Conservation (phyloP, 768 basidiomycete species). For the Mycena floridula region DNA sequence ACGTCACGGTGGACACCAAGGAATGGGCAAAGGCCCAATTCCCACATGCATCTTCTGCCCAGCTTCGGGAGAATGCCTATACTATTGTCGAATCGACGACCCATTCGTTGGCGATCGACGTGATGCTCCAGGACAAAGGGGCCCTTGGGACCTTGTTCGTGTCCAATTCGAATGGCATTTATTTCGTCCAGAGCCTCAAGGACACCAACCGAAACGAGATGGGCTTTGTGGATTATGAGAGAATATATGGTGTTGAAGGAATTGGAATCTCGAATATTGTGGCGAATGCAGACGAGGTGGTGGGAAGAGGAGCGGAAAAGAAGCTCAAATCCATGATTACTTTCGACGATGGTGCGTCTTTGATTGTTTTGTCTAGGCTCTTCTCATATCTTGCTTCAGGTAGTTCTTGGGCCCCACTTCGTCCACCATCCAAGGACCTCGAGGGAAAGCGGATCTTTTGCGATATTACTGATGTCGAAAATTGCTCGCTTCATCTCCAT, state of each 20-base stretch:
- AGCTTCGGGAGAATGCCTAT: conserved; percentile 86
- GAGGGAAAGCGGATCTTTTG: conserved; percentile 70
- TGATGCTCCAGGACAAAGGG: conserved; percentile 64
- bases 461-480: conserved; percentile 44
- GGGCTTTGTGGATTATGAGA: conserved; percentile 94
- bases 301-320: conserved; percentile 62
- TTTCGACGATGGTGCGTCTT: conserved; percentile 83
- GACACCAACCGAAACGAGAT: conserved; percentile 87
- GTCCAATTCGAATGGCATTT: conserved; percentile 93
- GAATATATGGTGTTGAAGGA: conserved; percentile 79
- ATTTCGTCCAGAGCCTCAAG: conserved; percentile 84
- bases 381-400: too few species aligned
- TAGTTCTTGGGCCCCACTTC: conserved; percentile 68
- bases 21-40: conserved; percentile 88
- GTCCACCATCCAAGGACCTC: conserved; percentile 49
- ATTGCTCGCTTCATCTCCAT: conserved; percentile 85
- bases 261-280: conserved; percentile 90
- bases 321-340: conserved; percentile 76
- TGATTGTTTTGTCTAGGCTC: too few species aligned
- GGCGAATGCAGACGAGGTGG: conserved; percentile 77
- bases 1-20: conserved; percentile 78
- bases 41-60: conserved; percentile 80
- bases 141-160: conserved; percentile 89
- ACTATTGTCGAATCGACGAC: conserved; percentile 93
- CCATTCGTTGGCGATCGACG: conserved; percentile 93